Conservation (phyloP, 371 early-diverging fungal genomes). For the Chytridium lagenaria region DNA sequence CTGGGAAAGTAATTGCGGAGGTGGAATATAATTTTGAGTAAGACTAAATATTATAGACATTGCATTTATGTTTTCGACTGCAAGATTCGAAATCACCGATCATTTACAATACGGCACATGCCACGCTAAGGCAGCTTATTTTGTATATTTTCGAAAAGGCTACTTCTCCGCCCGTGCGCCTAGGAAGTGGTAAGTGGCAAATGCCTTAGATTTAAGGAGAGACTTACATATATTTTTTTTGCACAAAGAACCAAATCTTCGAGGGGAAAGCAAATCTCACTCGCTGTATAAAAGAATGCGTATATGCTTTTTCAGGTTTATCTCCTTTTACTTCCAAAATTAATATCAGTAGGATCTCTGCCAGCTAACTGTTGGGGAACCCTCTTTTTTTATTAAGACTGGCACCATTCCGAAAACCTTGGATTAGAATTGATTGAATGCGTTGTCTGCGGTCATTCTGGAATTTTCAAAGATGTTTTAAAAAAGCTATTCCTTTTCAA, state of each 20-base stretch:
- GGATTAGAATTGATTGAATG: constrained; percentile 94
- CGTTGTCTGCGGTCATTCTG: constrained; percentile 77
- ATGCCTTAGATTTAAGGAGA: too few relatives aligned
- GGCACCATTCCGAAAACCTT: constrained; percentile 72
- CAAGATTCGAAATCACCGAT: constrained; percentile 86
- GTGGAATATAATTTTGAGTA: constrained; percentile 49
- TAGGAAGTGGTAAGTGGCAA: too few relatives aligned
- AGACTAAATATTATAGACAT: constrained; percentile 53
- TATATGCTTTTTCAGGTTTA: constrained; percentile 78
- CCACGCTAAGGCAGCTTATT: constrained; percentile 91
- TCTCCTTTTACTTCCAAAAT: not conserved
- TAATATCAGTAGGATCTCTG: constrained; percentile 49
- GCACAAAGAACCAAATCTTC: not conserved
- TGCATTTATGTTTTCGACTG: constrained; percentile 86
- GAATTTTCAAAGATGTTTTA: constrained; percentile 72
- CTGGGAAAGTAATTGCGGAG: constrained; percentile 83
- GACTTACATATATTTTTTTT: too few relatives aligned
- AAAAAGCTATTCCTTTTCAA: constrained; percentile 27
- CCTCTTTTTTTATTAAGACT: constrained; percentile 64
- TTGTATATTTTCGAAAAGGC: constrained; percentile 94
- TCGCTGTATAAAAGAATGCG: constrained; percentile 75
- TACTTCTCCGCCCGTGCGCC: too few relatives aligned
- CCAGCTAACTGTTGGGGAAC: constrained; percentile 48
- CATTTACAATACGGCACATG: constrained; percentile 94
- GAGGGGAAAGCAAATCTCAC: not conserved